Evolutionary conservation across 1,139 yeast species (phyloP).

Genomic region (Zygosaccharomyces pseudobailii): DNA sequence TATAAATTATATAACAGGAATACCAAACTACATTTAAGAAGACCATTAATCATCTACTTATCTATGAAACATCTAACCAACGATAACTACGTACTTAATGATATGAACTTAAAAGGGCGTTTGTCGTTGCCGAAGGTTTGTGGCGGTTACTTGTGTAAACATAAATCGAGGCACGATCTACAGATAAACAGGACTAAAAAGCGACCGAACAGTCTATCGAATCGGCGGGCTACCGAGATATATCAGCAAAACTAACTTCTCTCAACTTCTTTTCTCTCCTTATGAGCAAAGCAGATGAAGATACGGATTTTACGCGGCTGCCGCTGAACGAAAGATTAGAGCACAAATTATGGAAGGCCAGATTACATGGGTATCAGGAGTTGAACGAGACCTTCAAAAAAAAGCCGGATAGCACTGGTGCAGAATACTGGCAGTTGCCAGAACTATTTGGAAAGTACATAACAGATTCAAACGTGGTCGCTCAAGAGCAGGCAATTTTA

Average conservation of each 20-base stretch:
- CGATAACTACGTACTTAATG: too few species aligned
- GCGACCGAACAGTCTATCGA: too few species aligned
- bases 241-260: background rate
- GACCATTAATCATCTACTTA: too few species aligned
- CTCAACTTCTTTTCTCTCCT: background rate
- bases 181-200: too few species aligned
- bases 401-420: constrained; percentile 53
- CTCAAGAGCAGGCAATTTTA: constrained; percentile 77
- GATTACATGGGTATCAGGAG: constrained; percentile 76
- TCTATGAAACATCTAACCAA: too few species aligned
- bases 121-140: background rate
- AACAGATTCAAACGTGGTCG: constrained; percentile 81
- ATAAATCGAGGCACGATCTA: background rate
- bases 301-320: constrained; percentile 56
- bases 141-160: background rate
- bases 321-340: constrained; percentile 62
- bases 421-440: constrained; percentile 50
- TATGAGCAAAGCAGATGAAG: constrained; percentile 35
- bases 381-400: constrained; percentile 48
- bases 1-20: too few species aligned
- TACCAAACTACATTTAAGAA: too few species aligned
- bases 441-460: constrained; percentile 54
- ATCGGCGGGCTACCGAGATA: too few species aligned
- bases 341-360: constrained; percentile 85
- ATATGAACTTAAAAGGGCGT: too few species aligned